These are phyloP conservation scores for Chalciporus chontae DNA, from an alignment of 768 basidiomycete genomes.

Conservation along the genomic window DNA sequence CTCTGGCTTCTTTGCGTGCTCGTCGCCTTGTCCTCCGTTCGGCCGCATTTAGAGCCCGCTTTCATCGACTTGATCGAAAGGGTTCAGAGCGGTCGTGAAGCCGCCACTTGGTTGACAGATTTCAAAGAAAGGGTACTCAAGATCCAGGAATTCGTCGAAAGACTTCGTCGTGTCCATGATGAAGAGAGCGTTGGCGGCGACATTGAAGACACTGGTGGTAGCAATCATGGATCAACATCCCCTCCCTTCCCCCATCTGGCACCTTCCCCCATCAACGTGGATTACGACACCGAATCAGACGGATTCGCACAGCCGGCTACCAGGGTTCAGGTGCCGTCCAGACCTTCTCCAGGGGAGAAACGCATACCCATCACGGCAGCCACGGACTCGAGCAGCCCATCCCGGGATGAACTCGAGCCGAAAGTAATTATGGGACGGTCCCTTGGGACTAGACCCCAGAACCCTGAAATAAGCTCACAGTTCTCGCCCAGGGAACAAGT, in stretches of 20 bases:
- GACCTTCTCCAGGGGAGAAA: conserved; percentile 4
- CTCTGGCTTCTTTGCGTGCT: conserved; percentile 48
- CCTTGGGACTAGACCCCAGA: conserved; percentile 9
- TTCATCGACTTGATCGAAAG: conserved; percentile 14
- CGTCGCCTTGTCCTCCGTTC: conserved; percentile 18
- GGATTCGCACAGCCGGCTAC: conserved; percentile 10
- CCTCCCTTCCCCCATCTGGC: conserved; percentile 21
- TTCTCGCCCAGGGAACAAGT: conserved; percentile 9
- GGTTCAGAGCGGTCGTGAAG: conserved; percentile 13
- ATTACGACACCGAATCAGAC: conserved; percentile 20
- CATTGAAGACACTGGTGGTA: conserved; percentile 10
- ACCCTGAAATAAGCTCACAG: conserved; percentile 14
- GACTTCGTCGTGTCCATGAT: conserved; percentile 15
- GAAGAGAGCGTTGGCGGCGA: conserved; percentile 15
- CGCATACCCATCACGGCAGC: conserved; percentile 6
- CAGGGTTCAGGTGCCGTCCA: conserved; percentile 1
- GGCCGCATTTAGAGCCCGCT: conserved; percentile 9
- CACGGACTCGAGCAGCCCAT: conserved; percentile 2
- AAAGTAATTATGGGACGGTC: neutral
- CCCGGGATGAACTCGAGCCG: neutral
- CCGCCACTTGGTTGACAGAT: conserved; percentile 12
- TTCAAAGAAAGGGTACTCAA: conserved; percentile 25
- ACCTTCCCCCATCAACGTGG: conserved; percentile 4
- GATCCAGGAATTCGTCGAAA: conserved; percentile 22
- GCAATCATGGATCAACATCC: conserved; percentile 22